Percentiles rank a stretch among this genome's conserved stretches.
Evolutionary conservation across 106 monocot genomes (phyloP).

Genomic region (Gastrodia elata): DNA sequence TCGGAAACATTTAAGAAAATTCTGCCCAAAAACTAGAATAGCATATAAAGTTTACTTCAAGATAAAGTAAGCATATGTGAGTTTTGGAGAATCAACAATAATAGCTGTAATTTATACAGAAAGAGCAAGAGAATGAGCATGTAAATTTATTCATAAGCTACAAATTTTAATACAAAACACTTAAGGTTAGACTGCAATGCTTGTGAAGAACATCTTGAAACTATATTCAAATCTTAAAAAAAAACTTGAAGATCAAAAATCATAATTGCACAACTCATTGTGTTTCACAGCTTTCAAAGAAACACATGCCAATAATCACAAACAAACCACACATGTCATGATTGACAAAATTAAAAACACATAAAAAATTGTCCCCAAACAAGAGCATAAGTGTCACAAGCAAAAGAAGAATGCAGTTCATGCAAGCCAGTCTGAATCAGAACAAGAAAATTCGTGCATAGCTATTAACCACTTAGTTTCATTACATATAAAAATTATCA

Average conservation of each 20-base stretch:
- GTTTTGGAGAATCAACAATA: background rate
- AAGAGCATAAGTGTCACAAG: background rate
- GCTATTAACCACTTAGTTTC: background rate
- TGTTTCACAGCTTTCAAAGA: background rate
- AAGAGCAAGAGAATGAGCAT: background rate
- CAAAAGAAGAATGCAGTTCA: no score
- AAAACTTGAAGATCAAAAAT: background rate
- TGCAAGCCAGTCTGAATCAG: background rate
- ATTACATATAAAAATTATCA: background rate
- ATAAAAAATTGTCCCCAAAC: no score
- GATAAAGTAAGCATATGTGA: background rate
- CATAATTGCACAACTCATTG: background rate
- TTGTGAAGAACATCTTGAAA: background rate
- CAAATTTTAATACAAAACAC: background rate
- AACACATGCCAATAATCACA: background rate
- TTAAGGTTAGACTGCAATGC: background rate
- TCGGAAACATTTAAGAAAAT: no score
- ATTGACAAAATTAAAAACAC: background rate
- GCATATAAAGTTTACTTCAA: background rate
- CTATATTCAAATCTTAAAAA: background rate
- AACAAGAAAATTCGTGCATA: background rate
- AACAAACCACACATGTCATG: no score
- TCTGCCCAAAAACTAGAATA: background rate
- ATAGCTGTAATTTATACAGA: background rate
- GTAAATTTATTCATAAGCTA: background rate